Percentiles rank a stretch among this genome's conserved stretches.
phyloP scores from a whole-genome alignment of 2,329 filamentous ascomycete genomes.

The Paraconiothyrium sp. region DNA sequence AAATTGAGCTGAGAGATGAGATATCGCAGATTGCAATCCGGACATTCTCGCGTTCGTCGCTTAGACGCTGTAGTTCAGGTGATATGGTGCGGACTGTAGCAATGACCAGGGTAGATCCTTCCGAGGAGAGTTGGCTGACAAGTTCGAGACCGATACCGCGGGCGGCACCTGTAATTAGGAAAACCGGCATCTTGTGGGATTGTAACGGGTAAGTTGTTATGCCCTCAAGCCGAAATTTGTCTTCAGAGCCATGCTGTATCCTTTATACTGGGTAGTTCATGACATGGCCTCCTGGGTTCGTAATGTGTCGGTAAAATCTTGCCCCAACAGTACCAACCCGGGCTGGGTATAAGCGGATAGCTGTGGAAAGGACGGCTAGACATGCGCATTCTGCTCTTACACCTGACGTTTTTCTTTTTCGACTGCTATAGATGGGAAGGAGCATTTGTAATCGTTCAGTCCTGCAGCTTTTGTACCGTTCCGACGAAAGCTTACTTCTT shows the following conservation, averaged over 20 bases:
- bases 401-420: neutral
- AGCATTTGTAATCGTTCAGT: too few relatives aligned
- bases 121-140: conserved; percentile 16
- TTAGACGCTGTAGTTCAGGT: conserved; percentile 10
- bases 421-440: too few relatives aligned
- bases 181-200: conserved; percentile 10
- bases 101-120: conserved; percentile 12
- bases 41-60: conserved; percentile 12
- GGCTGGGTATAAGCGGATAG: neutral
- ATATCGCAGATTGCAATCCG: conserved; percentile 20
- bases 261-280: neutral
- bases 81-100: conserved; percentile 19
- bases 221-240: neutral
- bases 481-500: too few relatives aligned
- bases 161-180: conserved; percentile 18
- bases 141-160: conserved; percentile 22
- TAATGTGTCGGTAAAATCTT: neutral
- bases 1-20: conserved; percentile 14
- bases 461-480: too few relatives aligned
- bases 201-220: neutral
- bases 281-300: neutral
- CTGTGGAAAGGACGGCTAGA: neutral
- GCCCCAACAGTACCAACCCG: neutral
- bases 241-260: neutral
- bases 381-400: neutral